Evolutionary conservation across 108 stramenopile genomes (phyloP).

Genomic region (Mediolabrus comicus): DNA sequence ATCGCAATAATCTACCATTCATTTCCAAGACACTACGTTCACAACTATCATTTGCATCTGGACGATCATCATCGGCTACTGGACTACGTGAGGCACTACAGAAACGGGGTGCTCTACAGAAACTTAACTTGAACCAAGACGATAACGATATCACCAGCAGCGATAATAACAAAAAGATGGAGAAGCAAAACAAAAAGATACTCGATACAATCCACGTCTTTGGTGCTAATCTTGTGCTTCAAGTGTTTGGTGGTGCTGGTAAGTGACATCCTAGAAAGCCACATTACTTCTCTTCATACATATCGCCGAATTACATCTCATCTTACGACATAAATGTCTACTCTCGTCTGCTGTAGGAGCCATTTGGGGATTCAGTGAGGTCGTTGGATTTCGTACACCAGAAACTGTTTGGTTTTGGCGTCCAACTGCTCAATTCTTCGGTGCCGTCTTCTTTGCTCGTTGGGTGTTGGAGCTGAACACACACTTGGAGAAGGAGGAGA

Average conservation of each 20-base stretch:
- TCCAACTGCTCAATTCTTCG: conserved; percentile 37
- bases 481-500: not conserved
- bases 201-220: conserved; percentile 10
- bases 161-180: not conserved
- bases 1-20: too few species aligned
- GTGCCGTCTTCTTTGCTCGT: conserved; percentile 45
- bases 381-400: conserved; percentile 41
- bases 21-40: too few species aligned
- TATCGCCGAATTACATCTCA: not conserved
- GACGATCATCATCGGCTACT: too few species aligned
- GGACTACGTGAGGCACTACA: too few species aligned
- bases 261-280: too few species aligned
- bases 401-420: conserved; percentile 57
- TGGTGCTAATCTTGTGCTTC: conserved; percentile 47
- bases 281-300: not conserved
- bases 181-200: not conserved
- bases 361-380: conserved; percentile 67
- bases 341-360: too few species aligned
- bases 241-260: conserved; percentile 57
- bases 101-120: not conserved
- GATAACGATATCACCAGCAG: not conserved
- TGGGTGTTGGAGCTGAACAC: conserved; percentile 14
- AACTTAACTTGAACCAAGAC: not conserved
- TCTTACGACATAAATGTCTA: too few species aligned
- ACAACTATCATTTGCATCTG: too few species aligned